phyloP scores from a whole-genome alignment of 73 alveolate species.

The Tetrahymena thermophila region DNA sequence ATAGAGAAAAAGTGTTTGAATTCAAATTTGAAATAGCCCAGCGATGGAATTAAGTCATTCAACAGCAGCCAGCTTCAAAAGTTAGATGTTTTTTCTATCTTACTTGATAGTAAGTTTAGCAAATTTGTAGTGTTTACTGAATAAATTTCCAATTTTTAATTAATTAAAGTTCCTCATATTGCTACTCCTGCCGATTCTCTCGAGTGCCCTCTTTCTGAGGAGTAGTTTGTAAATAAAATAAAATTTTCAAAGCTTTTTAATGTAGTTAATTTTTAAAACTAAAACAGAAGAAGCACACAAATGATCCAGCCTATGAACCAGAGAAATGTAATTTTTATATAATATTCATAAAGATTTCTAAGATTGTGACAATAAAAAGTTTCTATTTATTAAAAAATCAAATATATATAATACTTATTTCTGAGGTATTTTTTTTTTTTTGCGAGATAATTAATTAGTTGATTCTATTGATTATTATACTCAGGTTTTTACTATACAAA shows the following conservation, averaged over 20 bases:
- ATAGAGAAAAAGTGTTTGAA: not conserved
- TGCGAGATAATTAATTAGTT: not conserved
- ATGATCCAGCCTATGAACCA: not conserved
- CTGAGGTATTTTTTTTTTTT: not conserved
- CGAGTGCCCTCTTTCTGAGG: not conserved
- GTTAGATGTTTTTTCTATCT: not conserved
- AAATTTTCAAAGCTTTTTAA: not conserved
- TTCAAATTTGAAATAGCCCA: not conserved
- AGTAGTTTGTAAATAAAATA: not conserved
- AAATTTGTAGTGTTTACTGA: not conserved
- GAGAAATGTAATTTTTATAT: not conserved
- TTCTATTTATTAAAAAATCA: not conserved
- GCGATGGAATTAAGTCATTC: not conserved
- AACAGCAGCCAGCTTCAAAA: not conserved
- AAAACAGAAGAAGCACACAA: not conserved
- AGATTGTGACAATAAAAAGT: not conserved
- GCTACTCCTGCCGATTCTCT: not conserved
- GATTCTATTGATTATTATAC: not conserved
- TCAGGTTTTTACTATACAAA: not conserved
- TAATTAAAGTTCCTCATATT: not conserved
- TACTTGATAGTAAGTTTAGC: not conserved
- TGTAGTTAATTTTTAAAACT: not conserved
- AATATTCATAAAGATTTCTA: not conserved
- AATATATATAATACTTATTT: not conserved
- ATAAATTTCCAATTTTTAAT: not conserved